A percentile compares a stretch with the other conserved stretches of the same genome.
phyloP scores from a whole-genome alignment of 2,329 filamentous ascomycete genomes.

The Fusarium aywerte region DNA sequence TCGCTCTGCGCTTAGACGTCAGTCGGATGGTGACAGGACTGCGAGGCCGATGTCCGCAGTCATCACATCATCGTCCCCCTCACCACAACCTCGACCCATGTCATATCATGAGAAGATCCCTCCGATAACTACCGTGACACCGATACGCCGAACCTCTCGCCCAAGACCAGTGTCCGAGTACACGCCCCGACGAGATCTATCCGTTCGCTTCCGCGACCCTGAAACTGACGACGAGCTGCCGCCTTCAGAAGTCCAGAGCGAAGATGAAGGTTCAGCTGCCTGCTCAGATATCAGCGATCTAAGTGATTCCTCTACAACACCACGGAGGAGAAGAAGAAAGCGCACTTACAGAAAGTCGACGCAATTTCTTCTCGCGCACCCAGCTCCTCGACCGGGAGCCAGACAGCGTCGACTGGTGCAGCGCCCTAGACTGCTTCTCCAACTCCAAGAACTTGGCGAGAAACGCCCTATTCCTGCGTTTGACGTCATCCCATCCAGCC shows the following conservation, averaged over 20 bases:
- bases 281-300: constrained; percentile 58
- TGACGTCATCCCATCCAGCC: constrained; percentile 77
- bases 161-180: constrained; percentile 54
- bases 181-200: constrained; percentile 54
- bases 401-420: constrained; percentile 74
- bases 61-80: constrained; percentile 8
- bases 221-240: constrained; percentile 46
- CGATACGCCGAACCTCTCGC: constrained; percentile 38
- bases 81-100: constrained; percentile 34
- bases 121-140: constrained; percentile 19
- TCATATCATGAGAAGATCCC: constrained; percentile 45
- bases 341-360: constrained; percentile 66
- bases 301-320: constrained; percentile 59
- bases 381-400: constrained; percentile 66
- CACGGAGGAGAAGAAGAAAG: constrained; percentile 54
- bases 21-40: constrained; percentile 47
- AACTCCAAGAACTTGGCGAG: constrained; percentile 74
- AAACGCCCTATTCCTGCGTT: constrained; percentile 73
- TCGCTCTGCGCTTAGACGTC: constrained; percentile 55
- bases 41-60: constrained; percentile 28
- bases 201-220: constrained; percentile 60
- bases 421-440: constrained; percentile 75
- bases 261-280: constrained; percentile 59
- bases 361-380: constrained; percentile 74
- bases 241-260: constrained; percentile 50